A percentile compares a stretch with the other conserved stretches of the same genome.
These are phyloP conservation scores for Biscogniauxia mediterranea DNA, from an alignment of 2,329 filamentous ascomycete species.

Conservation along the genomic window DNA sequence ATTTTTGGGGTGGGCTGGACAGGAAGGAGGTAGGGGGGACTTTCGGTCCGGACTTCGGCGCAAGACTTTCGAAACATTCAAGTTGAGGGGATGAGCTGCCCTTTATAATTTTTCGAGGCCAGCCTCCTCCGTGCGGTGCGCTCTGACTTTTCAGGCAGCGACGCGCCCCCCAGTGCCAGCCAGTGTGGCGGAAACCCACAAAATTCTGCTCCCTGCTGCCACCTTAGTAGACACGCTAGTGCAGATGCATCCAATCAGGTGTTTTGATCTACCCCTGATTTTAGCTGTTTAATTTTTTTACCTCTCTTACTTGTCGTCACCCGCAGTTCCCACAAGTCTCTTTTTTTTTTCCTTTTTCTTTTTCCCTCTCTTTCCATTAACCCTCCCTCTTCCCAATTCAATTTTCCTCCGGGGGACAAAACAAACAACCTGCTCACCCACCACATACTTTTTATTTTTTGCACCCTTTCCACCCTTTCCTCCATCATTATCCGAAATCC, in stretches of 20 bases:
- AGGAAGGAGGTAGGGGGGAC: conserved; percentile 37
- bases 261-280: conserved; percentile 25
- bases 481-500: neutral
- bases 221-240: conserved; percentile 27
- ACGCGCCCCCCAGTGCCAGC: conserved; percentile 26
- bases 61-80: conserved; percentile 47
- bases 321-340: conserved; percentile 29
- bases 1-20: conserved; percentile 23
- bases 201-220: conserved; percentile 28
- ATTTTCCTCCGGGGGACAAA: neutral
- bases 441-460: no score
- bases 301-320: conserved; percentile 24
- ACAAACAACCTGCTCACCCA: neutral
- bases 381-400: conserved; percentile 6
- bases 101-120: conserved; percentile 54
- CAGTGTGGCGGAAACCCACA: conserved; percentile 34
- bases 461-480: no score
- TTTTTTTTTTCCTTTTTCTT: conserved; percentile 21
- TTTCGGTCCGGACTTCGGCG: conserved; percentile 56
- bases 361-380: conserved; percentile 2
- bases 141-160: conserved; percentile 28
- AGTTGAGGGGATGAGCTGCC: conserved; percentile 52
- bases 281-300: conserved; percentile 27
- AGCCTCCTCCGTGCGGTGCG: conserved; percentile 26
- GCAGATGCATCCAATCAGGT: conserved; percentile 25